A percentile compares a stretch with the other conserved stretches of the same genome.
Evolutionary conservation across 2,329 filamentous ascomycete species (phyloP).

Genomic region (Colletotrichum sp.): DNA sequence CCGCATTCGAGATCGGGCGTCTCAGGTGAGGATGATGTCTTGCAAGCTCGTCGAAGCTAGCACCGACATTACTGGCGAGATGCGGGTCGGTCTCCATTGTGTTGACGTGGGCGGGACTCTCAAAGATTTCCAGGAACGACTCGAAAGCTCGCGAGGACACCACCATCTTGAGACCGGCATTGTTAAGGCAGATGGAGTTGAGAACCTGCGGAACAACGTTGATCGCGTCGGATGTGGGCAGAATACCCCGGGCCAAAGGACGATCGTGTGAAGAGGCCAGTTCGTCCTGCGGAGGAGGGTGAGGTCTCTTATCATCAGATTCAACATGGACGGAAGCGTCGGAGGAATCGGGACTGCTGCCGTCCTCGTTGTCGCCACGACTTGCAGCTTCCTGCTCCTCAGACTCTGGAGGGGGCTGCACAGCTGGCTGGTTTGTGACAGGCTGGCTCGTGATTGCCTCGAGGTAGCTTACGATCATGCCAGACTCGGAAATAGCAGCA

Average conservation of each 20-base stretch:
- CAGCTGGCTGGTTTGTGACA: constrained; percentile 38
- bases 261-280: constrained; percentile 38
- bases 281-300: constrained; percentile 57
- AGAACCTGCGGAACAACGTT: constrained; percentile 85
- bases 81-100: constrained; percentile 77
- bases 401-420: constrained; percentile 28
- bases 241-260: constrained; percentile 71
- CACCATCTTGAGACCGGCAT: constrained; percentile 85
- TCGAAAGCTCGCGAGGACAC: constrained; percentile 82
- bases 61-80: constrained; percentile 76
- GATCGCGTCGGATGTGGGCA: constrained; percentile 89
- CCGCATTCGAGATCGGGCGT: constrained; percentile 79
- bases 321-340: constrained; percentile 43
- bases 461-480: constrained; percentile 84
- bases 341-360: constrained; percentile 43
- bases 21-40: constrained; percentile 90
- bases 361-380: constrained; percentile 30
- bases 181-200: constrained; percentile 92
- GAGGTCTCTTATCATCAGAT: constrained; percentile 47
- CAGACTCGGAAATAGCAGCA: constrained; percentile 91
- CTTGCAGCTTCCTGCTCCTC: constrained; percentile 25
- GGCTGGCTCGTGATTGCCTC: constrained; percentile 73
- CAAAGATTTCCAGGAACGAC: constrained; percentile 94
- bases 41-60: constrained; percentile 90
- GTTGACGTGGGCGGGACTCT: constrained; percentile 87